Base-by-base conservation (phyloP, 768 basidiomycete genomes). In the Podaxis mareebaensis region DNA sequence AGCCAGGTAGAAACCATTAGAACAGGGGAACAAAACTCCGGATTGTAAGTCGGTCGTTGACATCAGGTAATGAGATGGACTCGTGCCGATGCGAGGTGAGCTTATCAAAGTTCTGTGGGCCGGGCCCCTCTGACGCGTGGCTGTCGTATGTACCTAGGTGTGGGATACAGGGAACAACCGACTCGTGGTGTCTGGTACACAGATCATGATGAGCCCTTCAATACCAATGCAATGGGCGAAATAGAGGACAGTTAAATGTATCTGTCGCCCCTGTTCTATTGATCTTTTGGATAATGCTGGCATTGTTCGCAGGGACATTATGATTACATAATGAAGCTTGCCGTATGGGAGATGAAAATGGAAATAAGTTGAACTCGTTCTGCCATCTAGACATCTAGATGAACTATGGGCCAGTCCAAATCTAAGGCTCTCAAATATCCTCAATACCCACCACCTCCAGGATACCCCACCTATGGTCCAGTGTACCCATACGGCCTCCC, bases 11-110 rank as follows among this genome's bases (percentile, higher is more conserved):
- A 39, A 6, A 24, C 24, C 13, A 4, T n/a, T 36, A 3, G 3
- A 33, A 28, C 57, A 84, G 84, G 38, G 82, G 82, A 1, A 75
- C 81, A 46, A 77, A 67, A 48, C 72, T 85, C 24, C 74, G 76
- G 48, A 67, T 73, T 5, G 56, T 72, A 12, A 74, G 61, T 46
- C 67, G 72, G n/a, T 72, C 71, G 3, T 58, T 74, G n/a, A 62
- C 68, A 7, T 51, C 66, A 15, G 63, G 64, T 0, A 39, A 58
- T 0, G 68, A 66, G 22, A 61, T 67, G 24, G 69, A 71, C 10
- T 69, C 65, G 17, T 71, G 70, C 44, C 58, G 61, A 42, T 67
- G 68, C 52, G 71, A 74, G 55, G 72, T 71, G 36, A 44, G 67
- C 3, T 58, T 11, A 26, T n/a, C 24, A 58, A 17, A 12, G 12